phyloP scores from a whole-genome alignment of 805 yeast genomes.

The Spathaspora sp. region DNA sequence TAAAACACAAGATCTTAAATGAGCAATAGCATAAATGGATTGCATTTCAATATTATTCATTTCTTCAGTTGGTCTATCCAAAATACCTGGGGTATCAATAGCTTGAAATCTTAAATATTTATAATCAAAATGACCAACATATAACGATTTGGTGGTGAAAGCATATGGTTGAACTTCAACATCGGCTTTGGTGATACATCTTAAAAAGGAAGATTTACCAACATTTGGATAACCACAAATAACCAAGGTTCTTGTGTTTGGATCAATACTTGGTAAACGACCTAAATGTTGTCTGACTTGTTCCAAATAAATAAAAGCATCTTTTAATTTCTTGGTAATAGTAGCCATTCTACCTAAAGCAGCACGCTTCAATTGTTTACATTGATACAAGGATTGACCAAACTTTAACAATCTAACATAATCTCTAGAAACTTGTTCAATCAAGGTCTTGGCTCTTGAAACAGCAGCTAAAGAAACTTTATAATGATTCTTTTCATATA shows the following conservation, averaged over 20 bases:
- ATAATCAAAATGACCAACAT: slow-evolving; percentile 98
- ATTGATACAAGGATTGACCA: slow-evolving; percentile 97
- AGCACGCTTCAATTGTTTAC: slow-evolving; percentile 97
- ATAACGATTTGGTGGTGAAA: slow-evolving; percentile 94
- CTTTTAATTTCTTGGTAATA: slow-evolving; percentile 90
- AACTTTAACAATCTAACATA: slow-evolving; percentile 90
- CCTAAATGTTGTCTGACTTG: slow-evolving; percentile 99
- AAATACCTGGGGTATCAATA: slow-evolving; percentile 97
- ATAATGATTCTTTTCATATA: slow-evolving; percentile 97
- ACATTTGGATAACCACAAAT: slow-evolving; percentile 99
- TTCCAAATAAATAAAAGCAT: slow-evolving; percentile 88
- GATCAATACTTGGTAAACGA: slow-evolving; percentile 96
- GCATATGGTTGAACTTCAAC: slow-evolving; percentile 99
- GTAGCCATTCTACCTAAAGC: slow-evolving; percentile 99
- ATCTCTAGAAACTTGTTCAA: slow-evolving; percentile 96
- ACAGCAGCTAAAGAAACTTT: slow-evolving; percentile 94
- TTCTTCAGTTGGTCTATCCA: slow-evolving; percentile 98
- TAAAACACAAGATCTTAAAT: slow-evolving; percentile 90
- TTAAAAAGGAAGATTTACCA: slow-evolving; percentile 94
- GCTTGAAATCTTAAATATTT: slow-evolving; percentile 98
- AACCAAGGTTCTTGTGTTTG: slow-evolving; percentile 94
- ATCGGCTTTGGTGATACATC: slow-evolving; percentile 93
- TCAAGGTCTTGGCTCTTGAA: slow-evolving; percentile 87
- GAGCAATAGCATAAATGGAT: slow-evolving; percentile 97
- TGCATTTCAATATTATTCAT: slow-evolving; percentile 99